Conservation (phyloP, 2,329 filamentous ascomycete genomes). For the Aspergillus terreus region DNA sequence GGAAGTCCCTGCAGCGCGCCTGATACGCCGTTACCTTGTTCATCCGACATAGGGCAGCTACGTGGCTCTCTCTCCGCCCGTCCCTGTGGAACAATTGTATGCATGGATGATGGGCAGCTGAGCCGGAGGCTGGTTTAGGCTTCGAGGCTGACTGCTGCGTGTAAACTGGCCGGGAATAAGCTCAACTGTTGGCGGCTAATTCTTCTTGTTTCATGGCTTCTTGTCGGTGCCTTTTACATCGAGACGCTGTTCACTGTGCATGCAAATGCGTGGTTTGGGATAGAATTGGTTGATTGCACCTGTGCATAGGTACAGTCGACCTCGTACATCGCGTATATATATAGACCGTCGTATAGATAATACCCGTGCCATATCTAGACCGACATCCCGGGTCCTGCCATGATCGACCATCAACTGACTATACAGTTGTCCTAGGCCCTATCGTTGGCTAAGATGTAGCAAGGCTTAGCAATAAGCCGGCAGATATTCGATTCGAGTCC, state of each 20-base stretch:
- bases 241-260: background rate
- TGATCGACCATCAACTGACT: too few species aligned
- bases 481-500: too few species aligned
- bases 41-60: conserved; percentile 16
- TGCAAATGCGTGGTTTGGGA: too few species aligned
- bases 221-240: background rate
- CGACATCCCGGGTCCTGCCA: too few species aligned
- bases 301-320: too few species aligned
- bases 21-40: conserved; percentile 12
- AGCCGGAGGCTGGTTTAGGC: conserved; percentile 10
- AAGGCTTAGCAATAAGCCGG: too few species aligned
- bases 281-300: too few species aligned
- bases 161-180: background rate
- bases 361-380: too few species aligned
- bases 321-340: too few species aligned
- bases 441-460: too few species aligned
- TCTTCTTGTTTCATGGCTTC: background rate
- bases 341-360: too few species aligned
- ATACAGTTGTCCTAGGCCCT: too few species aligned
- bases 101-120: conserved; percentile 22
- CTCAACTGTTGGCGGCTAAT: background rate
- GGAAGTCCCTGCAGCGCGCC: conserved; percentile 15
- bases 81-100: conserved; percentile 17
- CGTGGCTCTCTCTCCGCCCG: conserved; percentile 18
- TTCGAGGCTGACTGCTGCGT: conserved; percentile 8